phyloP scores from a whole-genome alignment of 352 stramenopile genomes.

The Phytophthora hibernalis region DNA sequence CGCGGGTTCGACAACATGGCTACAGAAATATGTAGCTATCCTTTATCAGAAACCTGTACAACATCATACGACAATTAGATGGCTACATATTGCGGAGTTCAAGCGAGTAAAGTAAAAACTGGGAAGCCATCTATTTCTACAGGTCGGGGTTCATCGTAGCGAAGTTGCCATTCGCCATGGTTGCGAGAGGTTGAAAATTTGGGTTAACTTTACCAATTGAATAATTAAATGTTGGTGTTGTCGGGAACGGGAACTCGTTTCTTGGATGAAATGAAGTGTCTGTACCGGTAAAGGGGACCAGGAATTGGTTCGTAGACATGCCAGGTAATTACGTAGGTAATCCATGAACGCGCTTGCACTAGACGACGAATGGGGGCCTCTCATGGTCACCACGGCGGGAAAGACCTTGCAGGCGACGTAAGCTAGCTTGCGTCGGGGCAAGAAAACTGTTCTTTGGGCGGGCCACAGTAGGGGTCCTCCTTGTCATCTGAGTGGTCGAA shows the following conservation, averaged over 20 bases:
- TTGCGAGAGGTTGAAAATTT: background rate
- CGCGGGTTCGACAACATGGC: background rate
- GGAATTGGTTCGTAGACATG: background rate
- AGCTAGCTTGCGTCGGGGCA: slow-evolving; percentile 70
- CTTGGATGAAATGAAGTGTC: too few relatives aligned
- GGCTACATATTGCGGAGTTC: too few relatives aligned
- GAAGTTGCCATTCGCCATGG: slow-evolving; percentile 14
- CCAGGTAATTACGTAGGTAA: background rate
- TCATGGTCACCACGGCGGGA: slow-evolving; percentile 32
- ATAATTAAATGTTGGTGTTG: too few relatives aligned
- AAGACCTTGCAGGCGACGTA: slow-evolving; percentile 51
- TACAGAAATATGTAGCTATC: background rate
- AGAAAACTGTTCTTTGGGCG: slow-evolving; percentile 67
- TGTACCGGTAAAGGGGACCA: background rate
- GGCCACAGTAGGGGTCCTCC: slow-evolving; percentile 19
- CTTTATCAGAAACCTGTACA: too few relatives aligned
- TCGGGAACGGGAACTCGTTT: too few relatives aligned
- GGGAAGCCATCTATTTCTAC: too few relatives aligned
- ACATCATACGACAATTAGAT: too few relatives aligned
- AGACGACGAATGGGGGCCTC: slow-evolving; percentile 57
- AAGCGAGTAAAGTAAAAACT: too few relatives aligned
- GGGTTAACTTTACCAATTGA: too few relatives aligned
- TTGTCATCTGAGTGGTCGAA: slow-evolving; percentile 28
- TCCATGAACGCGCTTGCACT: background rate
- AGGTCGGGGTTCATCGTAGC: slow-evolving; percentile 31